These are phyloP conservation scores for Rhododendron henanense DNA, from an alignment of 148 eudicot genomes.

Conservation along the genomic window DNA sequence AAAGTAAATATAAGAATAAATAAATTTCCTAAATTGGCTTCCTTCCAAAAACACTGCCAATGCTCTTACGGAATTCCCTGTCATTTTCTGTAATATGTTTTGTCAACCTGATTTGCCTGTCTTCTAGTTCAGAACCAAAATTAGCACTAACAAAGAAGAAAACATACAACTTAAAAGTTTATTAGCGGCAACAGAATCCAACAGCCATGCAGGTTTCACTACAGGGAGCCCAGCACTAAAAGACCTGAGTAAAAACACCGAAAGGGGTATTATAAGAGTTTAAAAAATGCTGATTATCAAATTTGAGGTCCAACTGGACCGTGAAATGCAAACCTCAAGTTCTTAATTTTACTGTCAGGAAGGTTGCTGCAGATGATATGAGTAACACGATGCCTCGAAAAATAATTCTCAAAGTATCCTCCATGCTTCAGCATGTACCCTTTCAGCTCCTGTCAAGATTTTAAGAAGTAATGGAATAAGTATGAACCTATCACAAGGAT, in stretches of 20 bases:
- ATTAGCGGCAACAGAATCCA: slow-evolving; percentile 76
- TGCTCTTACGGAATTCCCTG: neutral
- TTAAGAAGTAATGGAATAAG: neutral
- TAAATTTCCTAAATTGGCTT: neutral
- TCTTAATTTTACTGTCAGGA: slow-evolving; percentile 86
- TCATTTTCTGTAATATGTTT: neutral
- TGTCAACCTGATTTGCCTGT: neutral
- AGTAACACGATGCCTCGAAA: slow-evolving; percentile 82
- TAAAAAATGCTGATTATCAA: neutral
- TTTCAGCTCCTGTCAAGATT: slow-evolving; percentile 60
- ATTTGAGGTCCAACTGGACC: neutral
- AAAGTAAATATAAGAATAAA: too few relatives aligned
- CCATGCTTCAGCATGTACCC: slow-evolving; percentile 87
- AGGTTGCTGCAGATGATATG: slow-evolving; percentile 95
- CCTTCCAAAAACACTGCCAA: neutral
- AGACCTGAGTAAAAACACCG: slow-evolving; percentile 47
- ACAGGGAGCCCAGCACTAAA: slow-evolving; percentile 93
- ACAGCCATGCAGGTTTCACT: slow-evolving; percentile 85
- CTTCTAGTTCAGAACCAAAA: neutral
- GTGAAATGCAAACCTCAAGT: slow-evolving; percentile 51
- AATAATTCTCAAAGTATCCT: slow-evolving; percentile 87
- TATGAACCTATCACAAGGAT: neutral
- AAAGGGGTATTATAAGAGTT: neutral
- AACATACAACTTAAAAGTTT: slow-evolving; percentile 76
- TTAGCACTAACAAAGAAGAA: neutral